A percentile compares a stretch with the other conserved stretches of the same genome.
These are phyloP conservation scores for Penicillium robsamsonii DNA, from an alignment of 495 filamentous ascomycete genomes.

Conservation along the genomic window DNA sequence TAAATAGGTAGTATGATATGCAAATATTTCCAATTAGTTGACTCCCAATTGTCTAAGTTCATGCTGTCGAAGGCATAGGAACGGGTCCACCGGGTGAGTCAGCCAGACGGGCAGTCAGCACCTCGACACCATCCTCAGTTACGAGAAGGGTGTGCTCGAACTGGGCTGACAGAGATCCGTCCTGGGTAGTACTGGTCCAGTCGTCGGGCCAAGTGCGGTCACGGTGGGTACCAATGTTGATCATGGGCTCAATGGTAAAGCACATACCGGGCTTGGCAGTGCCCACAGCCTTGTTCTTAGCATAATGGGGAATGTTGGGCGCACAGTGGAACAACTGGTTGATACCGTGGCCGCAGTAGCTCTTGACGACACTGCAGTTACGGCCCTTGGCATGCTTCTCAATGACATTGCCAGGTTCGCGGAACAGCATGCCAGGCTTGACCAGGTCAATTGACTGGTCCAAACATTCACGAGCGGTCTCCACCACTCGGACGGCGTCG, in stretches of 20 bases:
- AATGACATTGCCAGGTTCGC: conserved; percentile 79
- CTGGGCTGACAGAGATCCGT: conserved; percentile 80
- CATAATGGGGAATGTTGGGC: conserved; percentile 85
- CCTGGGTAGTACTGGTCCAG: conserved; percentile 82
- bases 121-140: conserved; percentile 89
- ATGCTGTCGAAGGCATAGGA: conserved; percentile 52
- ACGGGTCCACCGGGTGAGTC: conserved; percentile 85
- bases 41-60: conserved; percentile 13
- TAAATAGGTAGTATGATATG: conserved; percentile 25
- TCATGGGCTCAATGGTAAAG: conserved; percentile 93
- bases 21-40: conserved; percentile 14
- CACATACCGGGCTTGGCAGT: conserved; percentile 86
- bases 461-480: conserved; percentile 76
- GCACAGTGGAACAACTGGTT: conserved; percentile 82
- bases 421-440: conserved; percentile 82
- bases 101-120: conserved; percentile 78
- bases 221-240: conserved; percentile 73
- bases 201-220: conserved; percentile 89
- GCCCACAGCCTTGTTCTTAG: conserved; percentile 86
- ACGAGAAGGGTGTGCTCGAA: conserved; percentile 96
- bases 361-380: conserved; percentile 78
- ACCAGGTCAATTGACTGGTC: conserved; percentile 81
- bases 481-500: conserved; percentile 80
- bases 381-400: conserved; percentile 80
- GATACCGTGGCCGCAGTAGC: conserved; percentile 89